Conservation (phyloP, 352 stramenopile species). For the Pythium insidiosum region DNA sequence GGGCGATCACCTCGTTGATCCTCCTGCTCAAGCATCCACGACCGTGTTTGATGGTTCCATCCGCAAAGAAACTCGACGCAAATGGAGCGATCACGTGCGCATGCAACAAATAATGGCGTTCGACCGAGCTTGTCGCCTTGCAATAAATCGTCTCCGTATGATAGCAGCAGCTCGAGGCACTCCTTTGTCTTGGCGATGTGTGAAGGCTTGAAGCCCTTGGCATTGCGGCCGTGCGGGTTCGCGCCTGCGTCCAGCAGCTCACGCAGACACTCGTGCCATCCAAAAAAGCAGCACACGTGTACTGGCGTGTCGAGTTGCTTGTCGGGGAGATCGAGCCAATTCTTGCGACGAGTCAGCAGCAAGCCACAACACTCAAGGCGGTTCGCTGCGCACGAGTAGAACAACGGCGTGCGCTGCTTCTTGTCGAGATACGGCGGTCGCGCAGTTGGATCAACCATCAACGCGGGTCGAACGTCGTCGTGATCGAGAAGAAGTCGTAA, state of each 20-base stretch:
- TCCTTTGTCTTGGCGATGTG: conserved; percentile 48
- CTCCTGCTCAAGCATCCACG: conserved; percentile 66
- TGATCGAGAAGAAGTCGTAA: conserved; percentile 22
- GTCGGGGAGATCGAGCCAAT: conserved; percentile 47
- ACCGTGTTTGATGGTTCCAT: conserved; percentile 55
- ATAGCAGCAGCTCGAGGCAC: conserved; percentile 42
- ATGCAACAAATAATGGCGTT: conserved; percentile 58
- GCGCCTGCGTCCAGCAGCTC: conserved; percentile 37
- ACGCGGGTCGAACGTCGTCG: too few relatives aligned
- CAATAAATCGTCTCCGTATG: conserved; percentile 49
- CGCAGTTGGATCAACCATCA: too few relatives aligned
- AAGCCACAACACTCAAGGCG: conserved; percentile 34
- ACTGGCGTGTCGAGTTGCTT: conserved; percentile 55
- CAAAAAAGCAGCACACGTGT: conserved; percentile 70
- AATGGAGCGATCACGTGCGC: conserved; percentile 33
- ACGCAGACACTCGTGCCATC: conserved; percentile 39
- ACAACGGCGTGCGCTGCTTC: conserved; percentile 55
- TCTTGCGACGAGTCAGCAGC: conserved; percentile 20
- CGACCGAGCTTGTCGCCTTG: conserved; percentile 58
- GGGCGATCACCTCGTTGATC: conserved; percentile 47
- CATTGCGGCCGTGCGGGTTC: conserved; percentile 54
- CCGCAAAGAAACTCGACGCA: conserved; percentile 54
- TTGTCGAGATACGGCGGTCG: conserved; percentile 30
- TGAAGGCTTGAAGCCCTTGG: conserved; percentile 59
- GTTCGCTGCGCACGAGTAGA: conserved; percentile 54